Evolutionary conservation across 805 yeast genomes (phyloP).

Genomic region (Millerozyma miso): DNA sequence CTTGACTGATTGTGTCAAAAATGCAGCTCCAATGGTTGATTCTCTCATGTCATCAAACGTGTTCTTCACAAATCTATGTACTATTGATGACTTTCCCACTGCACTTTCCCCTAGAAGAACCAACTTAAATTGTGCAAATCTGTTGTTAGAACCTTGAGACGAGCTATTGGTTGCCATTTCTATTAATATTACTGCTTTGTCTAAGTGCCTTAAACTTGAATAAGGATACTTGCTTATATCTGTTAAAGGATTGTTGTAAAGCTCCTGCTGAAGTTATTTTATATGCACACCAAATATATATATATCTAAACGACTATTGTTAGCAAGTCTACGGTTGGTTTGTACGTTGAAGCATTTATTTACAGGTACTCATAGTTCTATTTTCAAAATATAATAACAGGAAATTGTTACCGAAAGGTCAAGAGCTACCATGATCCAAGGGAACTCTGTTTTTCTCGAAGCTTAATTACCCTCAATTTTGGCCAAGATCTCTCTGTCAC

Average conservation of each 20-base stretch:
- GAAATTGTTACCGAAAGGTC: neutral
- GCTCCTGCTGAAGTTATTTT: neutral
- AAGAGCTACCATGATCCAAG: neutral
- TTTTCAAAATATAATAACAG: neutral
- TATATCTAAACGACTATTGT: neutral
- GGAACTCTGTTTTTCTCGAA: conserved; percentile 1
- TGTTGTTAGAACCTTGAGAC: conserved; percentile 5
- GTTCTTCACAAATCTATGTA: conserved; percentile 63
- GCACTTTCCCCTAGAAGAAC: conserved; percentile 81
- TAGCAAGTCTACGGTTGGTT: neutral
- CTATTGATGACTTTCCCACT: conserved; percentile 66
- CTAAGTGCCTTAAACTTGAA: neutral
- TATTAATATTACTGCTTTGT: neutral
- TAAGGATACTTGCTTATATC: neutral
- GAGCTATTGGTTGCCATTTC: conserved; percentile 5
- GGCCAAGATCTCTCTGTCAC: conserved; percentile 94
- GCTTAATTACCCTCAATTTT: conserved; percentile 52
- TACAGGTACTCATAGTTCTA: neutral
- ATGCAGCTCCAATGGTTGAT: conserved; percentile 85
- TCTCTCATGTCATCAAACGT: conserved; percentile 70
- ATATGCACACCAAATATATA: neutral
- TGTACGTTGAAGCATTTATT: neutral
- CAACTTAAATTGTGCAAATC: conserved; percentile 49
- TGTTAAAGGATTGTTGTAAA: neutral
- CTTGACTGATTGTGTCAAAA: conserved; percentile 63